A percentile compares a stretch with the other conserved stretches of the same genome.
Evolutionary conservation across 345 rosid species (phyloP).

Genomic region (Arabidopsis thaliana): DNA sequence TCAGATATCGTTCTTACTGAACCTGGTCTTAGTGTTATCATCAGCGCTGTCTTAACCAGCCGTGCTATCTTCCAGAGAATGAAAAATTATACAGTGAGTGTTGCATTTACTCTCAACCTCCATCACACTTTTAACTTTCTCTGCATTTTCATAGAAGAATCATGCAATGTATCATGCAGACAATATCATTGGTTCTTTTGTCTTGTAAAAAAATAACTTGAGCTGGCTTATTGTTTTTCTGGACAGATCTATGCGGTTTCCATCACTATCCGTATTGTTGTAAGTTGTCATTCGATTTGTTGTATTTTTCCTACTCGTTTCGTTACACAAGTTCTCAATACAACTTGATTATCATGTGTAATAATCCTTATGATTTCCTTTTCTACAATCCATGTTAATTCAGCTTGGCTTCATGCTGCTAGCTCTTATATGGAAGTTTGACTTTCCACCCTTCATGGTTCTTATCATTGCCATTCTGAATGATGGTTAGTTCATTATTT

Average conservation of each 20-base stretch:
- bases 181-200: background rate
- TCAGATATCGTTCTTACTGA: slow-evolving; percentile 96
- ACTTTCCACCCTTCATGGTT: slow-evolving; percentile 99
- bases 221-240: slow-evolving; percentile 26
- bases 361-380: slow-evolving; percentile 13
- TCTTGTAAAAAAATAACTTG: background rate
- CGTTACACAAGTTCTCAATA: slow-evolving; percentile 1
- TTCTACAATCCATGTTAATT: background rate
- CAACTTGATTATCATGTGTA: slow-evolving; percentile 19
- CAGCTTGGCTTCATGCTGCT: slow-evolving; percentile 99
- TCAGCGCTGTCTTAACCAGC: slow-evolving; percentile 96
- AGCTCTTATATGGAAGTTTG: slow-evolving; percentile 96
- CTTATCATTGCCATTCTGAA: slow-evolving; percentile 96
- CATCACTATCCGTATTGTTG: slow-evolving; percentile 98
- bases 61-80: slow-evolving; percentile 97
- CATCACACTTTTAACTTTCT: slow-evolving; percentile 11
- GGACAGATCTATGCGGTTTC: slow-evolving; percentile 96
- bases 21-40: slow-evolving; percentile 98
- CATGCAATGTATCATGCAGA: background rate
- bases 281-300: slow-evolving; percentile 49
- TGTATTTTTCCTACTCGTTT: background rate
- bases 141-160: slow-evolving; percentile 9
- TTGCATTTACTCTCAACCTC: background rate
- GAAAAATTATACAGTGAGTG: slow-evolving; percentile 92
- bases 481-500: slow-evolving; percentile 67